phyloP scores from a whole-genome alignment of 257 asterid species.

The Eustoma russellianum region DNA sequence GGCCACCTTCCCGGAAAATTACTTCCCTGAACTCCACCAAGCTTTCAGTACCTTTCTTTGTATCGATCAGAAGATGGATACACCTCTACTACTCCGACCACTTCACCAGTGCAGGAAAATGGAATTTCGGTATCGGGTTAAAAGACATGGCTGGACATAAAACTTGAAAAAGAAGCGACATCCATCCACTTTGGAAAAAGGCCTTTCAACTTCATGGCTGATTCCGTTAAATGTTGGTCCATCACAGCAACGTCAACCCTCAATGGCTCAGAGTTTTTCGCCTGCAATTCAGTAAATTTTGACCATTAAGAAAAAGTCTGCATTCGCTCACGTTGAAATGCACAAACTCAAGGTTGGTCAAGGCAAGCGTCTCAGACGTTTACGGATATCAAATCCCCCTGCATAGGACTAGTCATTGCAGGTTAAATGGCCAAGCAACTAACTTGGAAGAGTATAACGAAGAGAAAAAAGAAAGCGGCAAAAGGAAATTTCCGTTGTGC shows the following conservation, averaged over 20 bases:
- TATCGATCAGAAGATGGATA: too few relatives aligned
- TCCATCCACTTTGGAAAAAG: constrained; percentile 89
- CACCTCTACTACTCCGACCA: too few relatives aligned
- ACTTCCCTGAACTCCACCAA: too few relatives aligned
- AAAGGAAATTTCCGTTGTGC: too few relatives aligned
- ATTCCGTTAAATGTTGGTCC: constrained; percentile 52
- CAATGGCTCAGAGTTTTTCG: constrained; percentile 47
- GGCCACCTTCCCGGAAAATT: too few relatives aligned
- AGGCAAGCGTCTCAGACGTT: background rate
- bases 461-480: background rate
- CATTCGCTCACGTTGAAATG: background rate
- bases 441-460: background rate
- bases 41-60: too few relatives aligned
- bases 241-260: constrained; percentile 71
- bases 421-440: background rate
- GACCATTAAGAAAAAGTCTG: background rate
- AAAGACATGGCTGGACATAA: constrained; percentile 56
- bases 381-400: background rate
- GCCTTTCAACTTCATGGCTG: constrained; percentile 57
- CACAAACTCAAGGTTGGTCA: background rate
- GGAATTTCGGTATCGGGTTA: constrained; percentile 9
- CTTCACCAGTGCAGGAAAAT: too few relatives aligned
- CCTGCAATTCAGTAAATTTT: constrained; percentile 31
- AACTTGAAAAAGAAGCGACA: constrained; percentile 67
- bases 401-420: background rate